These are phyloP conservation scores for Fusarium dlaminii DNA, from an alignment of 2,329 filamentous ascomycete species.

Conservation along the genomic window DNA sequence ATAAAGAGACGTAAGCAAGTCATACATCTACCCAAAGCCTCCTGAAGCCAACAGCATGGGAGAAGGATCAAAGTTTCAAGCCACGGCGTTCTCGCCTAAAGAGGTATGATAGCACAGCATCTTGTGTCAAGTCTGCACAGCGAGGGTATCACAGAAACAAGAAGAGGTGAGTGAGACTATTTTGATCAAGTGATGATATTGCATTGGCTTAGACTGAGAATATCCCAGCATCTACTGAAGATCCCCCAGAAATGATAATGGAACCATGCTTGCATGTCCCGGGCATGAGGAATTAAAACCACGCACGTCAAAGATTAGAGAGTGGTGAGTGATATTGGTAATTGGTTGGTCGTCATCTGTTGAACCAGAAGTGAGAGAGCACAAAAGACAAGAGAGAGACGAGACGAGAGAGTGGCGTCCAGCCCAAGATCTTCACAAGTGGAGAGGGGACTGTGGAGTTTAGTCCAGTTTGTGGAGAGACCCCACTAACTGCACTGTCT, in stretches of 20 bases:
- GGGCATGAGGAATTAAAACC: background rate
- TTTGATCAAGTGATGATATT: background rate
- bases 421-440: constrained; percentile 1
- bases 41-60: constrained; percentile 14
- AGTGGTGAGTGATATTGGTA: background rate
- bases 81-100: constrained; percentile 9
- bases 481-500: background rate
- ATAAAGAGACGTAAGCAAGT: background rate
- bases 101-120: constrained; percentile 5
- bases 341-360: background rate
- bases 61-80: constrained; percentile 17
- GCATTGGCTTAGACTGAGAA: background rate
- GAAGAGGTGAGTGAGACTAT: background rate
- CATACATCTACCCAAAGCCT: constrained; percentile 1
- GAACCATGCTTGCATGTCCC: background rate
- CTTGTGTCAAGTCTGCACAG: constrained; percentile 17
- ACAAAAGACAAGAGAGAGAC: no score
- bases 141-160: background rate
- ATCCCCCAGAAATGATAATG: background rate
- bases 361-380: background rate
- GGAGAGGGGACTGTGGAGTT: constrained; percentile 1
- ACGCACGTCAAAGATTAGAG: background rate
- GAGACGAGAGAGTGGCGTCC: background rate
- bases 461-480: constrained; percentile 20
- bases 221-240: background rate